Base-by-base conservation (phyloP, 1,139 yeast species). In the Yamadazyma oceani region DNA sequence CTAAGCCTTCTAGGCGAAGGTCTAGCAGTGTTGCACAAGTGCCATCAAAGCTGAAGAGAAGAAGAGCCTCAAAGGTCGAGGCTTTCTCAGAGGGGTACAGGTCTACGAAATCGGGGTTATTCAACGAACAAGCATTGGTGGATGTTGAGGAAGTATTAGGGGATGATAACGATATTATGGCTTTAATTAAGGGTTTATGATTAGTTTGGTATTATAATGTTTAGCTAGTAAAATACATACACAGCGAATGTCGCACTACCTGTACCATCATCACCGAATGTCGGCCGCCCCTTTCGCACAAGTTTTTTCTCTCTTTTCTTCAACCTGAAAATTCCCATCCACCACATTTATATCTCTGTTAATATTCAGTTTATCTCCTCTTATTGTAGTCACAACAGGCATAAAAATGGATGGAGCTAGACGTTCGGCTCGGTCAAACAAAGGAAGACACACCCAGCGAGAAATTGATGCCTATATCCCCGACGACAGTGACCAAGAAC, bases 51-150 rank as follows among this genome's bases (percentile, higher is more conserved):
- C 59, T 46, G 54, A 62, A 55, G 36, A 43, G 73, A 37, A 58
- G 88, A 54, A 67, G 84, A 47, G 83, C 82, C 26, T 79, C 85
- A 38, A 73, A 78, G 39, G 84, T 71, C 2, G 90, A 83, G 49
- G 89, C 90, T 2, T 82, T 81, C n/a, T 75, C 79, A 6, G 90
- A 82, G 53, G 89, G 89, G 5, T 66, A 80, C 49, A 66, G 90
- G 44, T 78, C 83, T 11, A 85, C 94, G 1, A 83, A 78, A 49
- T 78, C 79, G 46, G 94, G 94, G 4, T 64, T 85, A 42, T 84
- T 84, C 57, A 81, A 83, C 54, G 90, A 84, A 54, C 78, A 77
- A 44, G 82, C 87, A 1, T 60, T 85, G 50, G 78, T 81, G 8
- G 85, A 82, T 50, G 85, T 84, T 27, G 92, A 84, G 51, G 86